These are phyloP conservation scores for Colletotrichum noveboracense DNA, from an alignment of 2,329 filamentous ascomycete species.

Conservation along the genomic window DNA sequence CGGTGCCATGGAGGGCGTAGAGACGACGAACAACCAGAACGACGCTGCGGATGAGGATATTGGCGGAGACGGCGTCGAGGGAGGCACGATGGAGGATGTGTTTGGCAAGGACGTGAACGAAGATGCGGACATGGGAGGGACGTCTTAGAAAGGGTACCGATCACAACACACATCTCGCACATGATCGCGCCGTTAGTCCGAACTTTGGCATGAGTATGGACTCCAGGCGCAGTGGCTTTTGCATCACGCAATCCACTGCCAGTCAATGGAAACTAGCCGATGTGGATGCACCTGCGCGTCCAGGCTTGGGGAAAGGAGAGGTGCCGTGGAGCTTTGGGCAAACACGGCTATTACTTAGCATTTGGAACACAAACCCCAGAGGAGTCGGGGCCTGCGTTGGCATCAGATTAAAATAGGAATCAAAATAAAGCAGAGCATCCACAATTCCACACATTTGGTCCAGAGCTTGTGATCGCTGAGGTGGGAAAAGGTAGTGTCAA, in stretches of 20 bases:
- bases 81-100: slow-evolving; percentile 59
- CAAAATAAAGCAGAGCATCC: not conserved
- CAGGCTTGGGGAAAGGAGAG: not conserved
- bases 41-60: slow-evolving; percentile 41
- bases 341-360: not conserved
- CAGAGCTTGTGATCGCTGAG: not conserved
- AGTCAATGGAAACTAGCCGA: not conserved
- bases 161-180: not conserved
- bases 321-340: not conserved
- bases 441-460: not conserved
- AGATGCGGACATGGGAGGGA: slow-evolving; percentile 51
- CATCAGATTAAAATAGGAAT: not conserved
- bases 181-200: not conserved
- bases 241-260: not conserved
- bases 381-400: not conserved
- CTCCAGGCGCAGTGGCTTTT: not conserved
- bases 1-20: slow-evolving; percentile 56
- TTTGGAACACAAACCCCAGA: not conserved
- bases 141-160: not conserved
- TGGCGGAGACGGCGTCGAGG: slow-evolving; percentile 52
- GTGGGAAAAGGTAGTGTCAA: not conserved
- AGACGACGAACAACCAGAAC: slow-evolving; percentile 39
- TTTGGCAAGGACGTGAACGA: slow-evolving; percentile 61
- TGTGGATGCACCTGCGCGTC: not conserved
- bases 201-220: not conserved